Conservation (phyloP, 176 grass and related monocot species). For the Lolium perenne region DNA sequence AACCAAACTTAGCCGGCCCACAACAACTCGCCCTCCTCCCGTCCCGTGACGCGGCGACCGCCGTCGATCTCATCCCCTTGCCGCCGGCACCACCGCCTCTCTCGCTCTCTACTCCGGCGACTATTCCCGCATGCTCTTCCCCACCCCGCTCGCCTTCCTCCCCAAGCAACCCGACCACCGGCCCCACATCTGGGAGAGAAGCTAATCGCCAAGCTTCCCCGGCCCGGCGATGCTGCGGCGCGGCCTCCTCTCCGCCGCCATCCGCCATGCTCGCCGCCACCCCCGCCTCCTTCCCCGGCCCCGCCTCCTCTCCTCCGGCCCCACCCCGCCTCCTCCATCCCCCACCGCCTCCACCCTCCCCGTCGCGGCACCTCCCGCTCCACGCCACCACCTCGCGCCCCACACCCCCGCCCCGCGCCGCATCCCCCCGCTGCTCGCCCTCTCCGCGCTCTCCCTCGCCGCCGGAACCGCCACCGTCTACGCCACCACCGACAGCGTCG, state of each 20-base stretch:
- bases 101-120: conserved; percentile 40
- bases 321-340: conserved; percentile 32
- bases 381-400: conserved; percentile 55
- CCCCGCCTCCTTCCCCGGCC: conserved; percentile 22
- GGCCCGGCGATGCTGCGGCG: conserved; percentile 53
- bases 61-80: neutral
- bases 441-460: conserved; percentile 49
- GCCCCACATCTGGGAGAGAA: neutral
- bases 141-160: conserved; percentile 42
- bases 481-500: conserved; percentile 58
- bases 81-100: conserved; percentile 19
- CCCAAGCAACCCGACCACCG: conserved; percentile 41
- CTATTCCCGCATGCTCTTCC: conserved; percentile 41
- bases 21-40: neutral
- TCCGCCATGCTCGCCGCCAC: conserved; percentile 32
- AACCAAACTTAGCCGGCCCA: conserved; percentile 35
- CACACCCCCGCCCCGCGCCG: conserved; percentile 48
- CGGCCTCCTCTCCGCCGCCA: conserved; percentile 30
- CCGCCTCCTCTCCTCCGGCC: conserved; percentile 35
- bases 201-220: neutral
- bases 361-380: conserved; percentile 17
- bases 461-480: neutral
- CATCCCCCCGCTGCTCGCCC: conserved; percentile 52
- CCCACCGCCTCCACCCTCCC: conserved; percentile 37
- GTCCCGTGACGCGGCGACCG: neutral